phyloP scores from a whole-genome alignment of 306 rosid genomes.

The Quercus engelmannii region DNA sequence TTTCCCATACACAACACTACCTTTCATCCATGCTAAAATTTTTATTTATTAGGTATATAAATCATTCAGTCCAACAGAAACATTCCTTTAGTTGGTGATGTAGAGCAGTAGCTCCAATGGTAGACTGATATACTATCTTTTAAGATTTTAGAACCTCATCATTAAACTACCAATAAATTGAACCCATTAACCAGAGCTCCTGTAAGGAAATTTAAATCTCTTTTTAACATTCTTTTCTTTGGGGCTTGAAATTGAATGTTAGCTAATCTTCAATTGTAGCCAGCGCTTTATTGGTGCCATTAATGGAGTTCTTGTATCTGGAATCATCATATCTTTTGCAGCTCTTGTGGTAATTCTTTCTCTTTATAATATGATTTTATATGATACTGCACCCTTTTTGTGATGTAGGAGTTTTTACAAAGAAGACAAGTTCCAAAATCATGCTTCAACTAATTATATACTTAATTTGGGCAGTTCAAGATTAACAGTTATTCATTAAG shows the following conservation, averaged over 20 bases:
- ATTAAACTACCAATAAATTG: background rate
- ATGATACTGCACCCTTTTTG: background rate
- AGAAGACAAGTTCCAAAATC: too few species aligned
- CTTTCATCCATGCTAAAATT: background rate
- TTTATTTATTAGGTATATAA: background rate
- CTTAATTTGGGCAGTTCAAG: too few species aligned
- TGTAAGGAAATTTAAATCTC: background rate
- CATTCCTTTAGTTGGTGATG: background rate
- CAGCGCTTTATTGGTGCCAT: conserved; percentile 70
- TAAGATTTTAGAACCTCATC: background rate
- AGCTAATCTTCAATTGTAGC: conserved; percentile 47
- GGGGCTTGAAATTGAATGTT: conserved; percentile 2
- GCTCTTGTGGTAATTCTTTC: conserved; percentile 64
- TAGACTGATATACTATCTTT: background rate
- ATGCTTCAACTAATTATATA: too few species aligned
- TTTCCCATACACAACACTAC: background rate
- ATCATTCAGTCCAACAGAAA: background rate
- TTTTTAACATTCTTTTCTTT: background rate
- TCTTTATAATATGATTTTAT: conserved; percentile 6
- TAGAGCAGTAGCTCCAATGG: background rate
- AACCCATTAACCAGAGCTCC: background rate
- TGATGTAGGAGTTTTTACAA: too few species aligned
- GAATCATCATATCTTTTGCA: conserved; percentile 60
- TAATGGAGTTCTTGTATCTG: conserved; percentile 62
- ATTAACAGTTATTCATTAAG: too few species aligned